Conservation (phyloP, 2,329 filamentous ascomycete species). For the Clonostachys rosea region DNA sequence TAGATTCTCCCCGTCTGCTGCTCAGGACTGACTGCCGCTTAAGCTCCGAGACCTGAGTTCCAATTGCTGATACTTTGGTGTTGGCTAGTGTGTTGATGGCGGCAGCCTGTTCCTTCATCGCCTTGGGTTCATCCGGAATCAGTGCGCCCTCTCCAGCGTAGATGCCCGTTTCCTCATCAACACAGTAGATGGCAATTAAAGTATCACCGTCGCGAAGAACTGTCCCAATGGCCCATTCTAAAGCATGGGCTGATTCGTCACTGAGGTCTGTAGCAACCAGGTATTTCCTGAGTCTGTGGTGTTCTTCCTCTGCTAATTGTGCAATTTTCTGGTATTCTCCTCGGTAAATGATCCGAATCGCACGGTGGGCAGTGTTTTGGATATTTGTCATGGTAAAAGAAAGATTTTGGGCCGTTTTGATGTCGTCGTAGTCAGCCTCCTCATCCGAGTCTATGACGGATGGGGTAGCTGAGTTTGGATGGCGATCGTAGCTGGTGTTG, state of each 20-base stretch:
- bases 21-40: slow-evolving; percentile 3
- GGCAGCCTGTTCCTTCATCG: slow-evolving; percentile 70
- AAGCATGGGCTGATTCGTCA: slow-evolving; percentile 87
- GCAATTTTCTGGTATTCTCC: slow-evolving; percentile 78
- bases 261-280: slow-evolving; percentile 94
- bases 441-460: slow-evolving; percentile 76
- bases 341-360: slow-evolving; percentile 84
- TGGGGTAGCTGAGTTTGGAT: slow-evolving; percentile 47
- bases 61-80: slow-evolving; percentile 23
- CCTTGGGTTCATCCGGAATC: slow-evolving; percentile 68
- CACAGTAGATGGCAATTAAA: slow-evolving; percentile 85
- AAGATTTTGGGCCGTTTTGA: slow-evolving; percentile 83
- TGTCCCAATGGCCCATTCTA: slow-evolving; percentile 97
- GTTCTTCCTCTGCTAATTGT: slow-evolving; percentile 72
- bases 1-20: too few species aligned
- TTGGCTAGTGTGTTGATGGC: slow-evolving; percentile 62
- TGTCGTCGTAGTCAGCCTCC: slow-evolving; percentile 78
- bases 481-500: slow-evolving; percentile 76
- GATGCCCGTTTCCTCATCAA: slow-evolving; percentile 79
- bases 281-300: slow-evolving; percentile 80
- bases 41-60: slow-evolving; percentile 13
- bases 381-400: slow-evolving; percentile 77
- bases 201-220: slow-evolving; percentile 93
- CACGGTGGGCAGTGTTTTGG: slow-evolving; percentile 71
- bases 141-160: slow-evolving; percentile 40